Percentiles rank a stretch among this genome's conserved stretches.
These are phyloP conservation scores for Xerocomellus chrysenteron DNA, from an alignment of 768 basidiomycete species.

Conservation along the genomic window DNA sequence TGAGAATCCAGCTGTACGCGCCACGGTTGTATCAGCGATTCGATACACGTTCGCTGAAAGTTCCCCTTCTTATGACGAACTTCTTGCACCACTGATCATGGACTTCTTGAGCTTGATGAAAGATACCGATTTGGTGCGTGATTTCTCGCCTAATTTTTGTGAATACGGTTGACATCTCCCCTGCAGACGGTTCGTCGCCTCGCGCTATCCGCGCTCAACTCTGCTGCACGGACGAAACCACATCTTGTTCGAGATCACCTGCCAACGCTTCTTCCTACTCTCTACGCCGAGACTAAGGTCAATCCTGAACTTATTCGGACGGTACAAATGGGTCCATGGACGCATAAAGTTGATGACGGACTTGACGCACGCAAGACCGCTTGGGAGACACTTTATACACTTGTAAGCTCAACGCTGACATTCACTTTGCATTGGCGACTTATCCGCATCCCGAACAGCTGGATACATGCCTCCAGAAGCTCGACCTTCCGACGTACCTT, in stretches of 20 bases:
- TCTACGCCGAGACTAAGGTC: conserved; percentile 84
- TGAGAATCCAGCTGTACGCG: conserved; percentile 66
- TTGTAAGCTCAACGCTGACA: conserved; percentile 52
- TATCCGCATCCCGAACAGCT: conserved; percentile 46
- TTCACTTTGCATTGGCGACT: background rate
- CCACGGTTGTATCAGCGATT: conserved; percentile 90
- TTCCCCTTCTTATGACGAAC: conserved; percentile 81
- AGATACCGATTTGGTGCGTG: conserved; percentile 80
- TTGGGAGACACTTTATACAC: conserved; percentile 94
- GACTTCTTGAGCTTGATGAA: conserved; percentile 90
- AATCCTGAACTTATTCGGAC: conserved; percentile 80
- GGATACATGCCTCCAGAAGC: conserved; percentile 84
- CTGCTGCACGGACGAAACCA: conserved; percentile 93
- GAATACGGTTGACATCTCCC: background rate
- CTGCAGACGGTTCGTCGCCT: conserved; percentile 83
- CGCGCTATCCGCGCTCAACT: conserved; percentile 88
- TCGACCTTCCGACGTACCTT: conserved; percentile 87
- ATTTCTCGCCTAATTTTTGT: background rate
- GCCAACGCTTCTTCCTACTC: conserved; percentile 65
- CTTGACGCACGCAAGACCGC: conserved; percentile 95
- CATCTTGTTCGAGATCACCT: conserved; percentile 88
- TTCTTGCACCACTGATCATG: conserved; percentile 83
- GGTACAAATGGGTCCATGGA: conserved; percentile 97
- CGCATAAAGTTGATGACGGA: conserved; percentile 95
- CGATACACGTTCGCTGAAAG: conserved; percentile 89